phyloP scores from a whole-genome alignment of 306 rosid species.

The Quercus aquifolioides region DNA sequence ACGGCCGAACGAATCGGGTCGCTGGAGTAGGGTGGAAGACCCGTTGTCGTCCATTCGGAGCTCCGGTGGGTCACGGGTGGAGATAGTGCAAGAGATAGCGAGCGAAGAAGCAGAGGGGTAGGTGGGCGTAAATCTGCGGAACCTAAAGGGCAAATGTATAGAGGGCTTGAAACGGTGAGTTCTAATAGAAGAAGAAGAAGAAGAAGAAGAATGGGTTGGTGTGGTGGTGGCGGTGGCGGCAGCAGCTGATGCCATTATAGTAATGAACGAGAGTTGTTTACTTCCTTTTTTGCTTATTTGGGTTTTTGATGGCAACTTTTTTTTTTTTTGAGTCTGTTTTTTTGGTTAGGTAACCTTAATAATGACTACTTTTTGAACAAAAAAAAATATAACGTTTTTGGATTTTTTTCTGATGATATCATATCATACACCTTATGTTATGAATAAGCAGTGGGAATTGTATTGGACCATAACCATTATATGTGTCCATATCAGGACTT shows the following conservation, averaged over 20 bases:
- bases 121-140: constrained; percentile 30
- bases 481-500: no score
- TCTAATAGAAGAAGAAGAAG: constrained; percentile 12
- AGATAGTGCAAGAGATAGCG: constrained; percentile 47
- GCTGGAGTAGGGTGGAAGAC: constrained; percentile 16
- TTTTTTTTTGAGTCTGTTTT: no score
- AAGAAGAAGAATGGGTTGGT: not conserved
- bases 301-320: no score
- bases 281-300: no score
- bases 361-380: no score
- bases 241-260: constrained; percentile 14
- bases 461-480: no score
- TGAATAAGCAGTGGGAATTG: no score
- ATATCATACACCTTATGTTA: no score
- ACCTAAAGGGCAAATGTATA: constrained; percentile 22
- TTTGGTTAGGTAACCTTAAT: no score
- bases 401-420: no score
- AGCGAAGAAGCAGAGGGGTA: constrained; percentile 16
- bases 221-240: constrained; percentile 17
- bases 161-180: no score
- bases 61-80: constrained; percentile 34
- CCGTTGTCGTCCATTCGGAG: constrained; percentile 40
- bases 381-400: no score
- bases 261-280: not conserved
- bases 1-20: constrained; percentile 92